Conservation (phyloP, 2,329 filamentous ascomycete genomes). For the Aspergillus spinulosporus region DNA sequence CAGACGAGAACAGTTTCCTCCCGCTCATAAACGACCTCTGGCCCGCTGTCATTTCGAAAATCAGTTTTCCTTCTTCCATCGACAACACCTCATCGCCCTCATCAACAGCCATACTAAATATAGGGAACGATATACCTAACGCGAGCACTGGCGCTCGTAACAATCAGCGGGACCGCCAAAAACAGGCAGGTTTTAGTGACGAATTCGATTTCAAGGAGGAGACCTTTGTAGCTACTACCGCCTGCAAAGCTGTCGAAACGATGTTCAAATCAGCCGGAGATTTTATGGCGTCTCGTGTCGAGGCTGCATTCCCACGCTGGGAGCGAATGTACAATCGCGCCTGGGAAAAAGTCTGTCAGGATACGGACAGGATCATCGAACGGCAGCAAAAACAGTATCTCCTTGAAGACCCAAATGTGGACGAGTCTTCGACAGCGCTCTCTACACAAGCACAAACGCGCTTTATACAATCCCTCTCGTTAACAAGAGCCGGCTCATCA, state of each 20-base stretch:
- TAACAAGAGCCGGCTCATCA: constrained; percentile 20
- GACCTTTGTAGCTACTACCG: constrained; percentile 61
- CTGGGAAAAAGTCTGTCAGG: constrained; percentile 40
- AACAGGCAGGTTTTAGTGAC: constrained; percentile 21
- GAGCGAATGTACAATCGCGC: constrained; percentile 41
- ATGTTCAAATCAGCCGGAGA: constrained; percentile 74
- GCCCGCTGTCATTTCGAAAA: constrained; percentile 65
- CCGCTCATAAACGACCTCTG: constrained; percentile 88
- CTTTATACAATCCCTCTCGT: constrained; percentile 24
- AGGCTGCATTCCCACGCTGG: constrained; percentile 61
- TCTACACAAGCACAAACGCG: constrained; percentile 2
- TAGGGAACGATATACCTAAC: constrained; percentile 16
- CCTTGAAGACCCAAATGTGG: not conserved
- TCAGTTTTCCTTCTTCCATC: constrained; percentile 49
- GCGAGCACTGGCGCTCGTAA: not conserved
- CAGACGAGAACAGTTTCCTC: constrained; percentile 78
- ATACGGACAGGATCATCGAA: constrained; percentile 38
- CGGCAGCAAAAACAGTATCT: constrained; percentile 32
- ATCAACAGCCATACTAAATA: constrained; percentile 22
- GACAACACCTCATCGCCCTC: constrained; percentile 54
- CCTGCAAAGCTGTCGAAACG: constrained; percentile 66
- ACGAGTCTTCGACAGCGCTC: constrained; percentile 5
- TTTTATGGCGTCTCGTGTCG: constrained; percentile 75
- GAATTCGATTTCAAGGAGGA: constrained; percentile 38
- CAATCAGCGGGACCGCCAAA: constrained; percentile 46